A percentile compares a stretch with the other conserved stretches of the same genome.
Conservation (phyloP, 331 rosid species). For the Rosa hybrid region DNA sequence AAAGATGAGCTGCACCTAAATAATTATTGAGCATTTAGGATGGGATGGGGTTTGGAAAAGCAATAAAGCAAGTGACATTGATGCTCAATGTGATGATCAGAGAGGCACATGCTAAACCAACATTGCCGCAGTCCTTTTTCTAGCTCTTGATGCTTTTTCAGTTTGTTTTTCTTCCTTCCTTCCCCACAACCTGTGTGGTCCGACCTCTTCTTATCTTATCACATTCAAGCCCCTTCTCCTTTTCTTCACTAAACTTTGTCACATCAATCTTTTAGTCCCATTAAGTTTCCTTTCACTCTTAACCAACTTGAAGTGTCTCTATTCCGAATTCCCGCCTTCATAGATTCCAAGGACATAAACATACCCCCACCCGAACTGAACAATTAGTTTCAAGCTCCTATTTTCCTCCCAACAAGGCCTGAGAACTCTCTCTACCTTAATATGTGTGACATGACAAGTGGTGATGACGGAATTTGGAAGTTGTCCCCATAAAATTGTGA, state of each 20-base stretch:
- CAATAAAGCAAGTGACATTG: conserved; percentile 73
- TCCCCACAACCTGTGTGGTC: conserved; percentile 64
- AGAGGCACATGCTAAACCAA: conserved; percentile 74
- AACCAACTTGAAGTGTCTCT: conserved; percentile 36
- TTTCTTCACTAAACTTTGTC: conserved; percentile 61
- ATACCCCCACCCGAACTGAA: conserved; percentile 31
- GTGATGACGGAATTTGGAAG: neutral
- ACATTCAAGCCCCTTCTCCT: conserved; percentile 38
- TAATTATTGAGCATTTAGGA: conserved; percentile 53
- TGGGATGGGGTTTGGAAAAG: conserved; percentile 34
- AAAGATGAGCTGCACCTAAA: conserved; percentile 74
- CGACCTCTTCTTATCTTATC: conserved; percentile 64
- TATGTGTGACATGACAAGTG: neutral
- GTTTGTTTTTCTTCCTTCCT: conserved; percentile 19
- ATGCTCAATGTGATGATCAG: conserved; percentile 63
- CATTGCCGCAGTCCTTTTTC: conserved; percentile 46
- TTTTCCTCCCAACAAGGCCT: neutral
- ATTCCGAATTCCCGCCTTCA: conserved; percentile 22
- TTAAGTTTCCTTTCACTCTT: conserved; percentile 29
- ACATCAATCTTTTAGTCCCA: conserved; percentile 52
- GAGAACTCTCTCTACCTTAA: neutral
- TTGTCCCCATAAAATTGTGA: neutral
- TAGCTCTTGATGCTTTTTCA: neutral
- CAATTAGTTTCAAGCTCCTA: conserved; percentile 19
- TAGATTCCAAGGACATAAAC: conserved; percentile 45